phyloP scores from a whole-genome alignment of 192 early-diverging fungal genomes.

The Linnemannia zychae region DNA sequence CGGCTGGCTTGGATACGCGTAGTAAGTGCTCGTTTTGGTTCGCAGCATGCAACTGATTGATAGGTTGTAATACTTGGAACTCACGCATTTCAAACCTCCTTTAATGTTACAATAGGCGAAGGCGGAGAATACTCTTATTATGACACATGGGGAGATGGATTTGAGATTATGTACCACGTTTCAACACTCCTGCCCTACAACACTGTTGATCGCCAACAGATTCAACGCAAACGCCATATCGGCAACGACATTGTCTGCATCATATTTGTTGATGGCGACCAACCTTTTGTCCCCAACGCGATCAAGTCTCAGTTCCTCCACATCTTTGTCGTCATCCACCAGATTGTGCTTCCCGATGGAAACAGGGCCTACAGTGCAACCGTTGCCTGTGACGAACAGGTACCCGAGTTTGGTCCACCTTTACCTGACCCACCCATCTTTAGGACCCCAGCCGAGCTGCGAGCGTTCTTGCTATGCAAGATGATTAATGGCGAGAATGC shows the following conservation, averaged over 20 bases:
- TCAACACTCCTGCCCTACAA: conserved; percentile 79
- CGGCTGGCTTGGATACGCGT: conserved; percentile 80
- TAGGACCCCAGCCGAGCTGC: conserved; percentile 47
- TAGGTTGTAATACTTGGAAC: no score
- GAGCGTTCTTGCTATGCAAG: conserved; percentile 57
- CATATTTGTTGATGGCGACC: conserved; percentile 66
- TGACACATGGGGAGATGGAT: conserved; percentile 78
- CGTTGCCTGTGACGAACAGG: conserved; percentile 60
- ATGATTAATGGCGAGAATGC: conserved; percentile 72
- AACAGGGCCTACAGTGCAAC: conserved; percentile 32
- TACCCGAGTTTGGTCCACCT: conserved; percentile 66
- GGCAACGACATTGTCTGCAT: conserved; percentile 77
- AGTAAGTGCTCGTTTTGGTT: conserved; percentile 58
- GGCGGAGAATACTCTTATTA: conserved; percentile 78
- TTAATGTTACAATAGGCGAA: conserved; percentile 64
- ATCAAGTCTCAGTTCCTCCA: conserved; percentile 73
- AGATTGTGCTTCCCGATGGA: conserved; percentile 26
- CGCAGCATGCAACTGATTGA: background rate
- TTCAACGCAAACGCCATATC: conserved; percentile 73
- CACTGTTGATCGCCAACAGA: conserved; percentile 77
- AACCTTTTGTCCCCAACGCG: conserved; percentile 65
- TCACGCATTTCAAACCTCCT: background rate
- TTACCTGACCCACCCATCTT: conserved; percentile 63
- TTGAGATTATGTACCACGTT: conserved; percentile 84
- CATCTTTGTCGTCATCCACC: conserved; percentile 67